Conservation (phyloP, 345 rosid species). For the Geranium rotundifolium region DNA sequence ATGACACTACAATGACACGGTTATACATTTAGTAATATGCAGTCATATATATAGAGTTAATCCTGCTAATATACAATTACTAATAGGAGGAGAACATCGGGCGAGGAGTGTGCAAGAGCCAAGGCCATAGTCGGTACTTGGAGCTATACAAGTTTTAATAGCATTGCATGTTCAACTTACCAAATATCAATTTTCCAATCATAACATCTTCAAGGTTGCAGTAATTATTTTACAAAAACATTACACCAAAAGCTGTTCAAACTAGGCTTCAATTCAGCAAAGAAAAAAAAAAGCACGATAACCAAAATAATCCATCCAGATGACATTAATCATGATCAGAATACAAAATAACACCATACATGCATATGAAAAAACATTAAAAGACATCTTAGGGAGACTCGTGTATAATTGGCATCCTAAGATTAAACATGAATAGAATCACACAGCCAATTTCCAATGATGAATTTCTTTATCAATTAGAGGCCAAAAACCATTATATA, state of each 20-base stretch:
- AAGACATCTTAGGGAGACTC: background rate
- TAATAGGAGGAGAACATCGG: background rate
- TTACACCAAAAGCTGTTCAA: no score
- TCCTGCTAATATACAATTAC: no score
- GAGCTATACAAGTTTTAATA: no score
- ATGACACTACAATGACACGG: no score
- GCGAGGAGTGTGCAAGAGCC: background rate
- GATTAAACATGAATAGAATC: background rate
- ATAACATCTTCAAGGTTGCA: background rate
- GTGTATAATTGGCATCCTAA: background rate
- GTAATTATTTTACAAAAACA: no score
- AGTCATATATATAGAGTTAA: background rate
- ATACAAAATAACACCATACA: background rate
- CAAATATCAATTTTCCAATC: background rate
- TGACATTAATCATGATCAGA: background rate
- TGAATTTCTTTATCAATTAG: background rate
- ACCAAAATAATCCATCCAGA: background rate
- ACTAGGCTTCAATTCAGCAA: background rate
- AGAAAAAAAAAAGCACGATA: background rate
- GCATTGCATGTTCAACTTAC: no score
- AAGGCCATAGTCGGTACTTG: background rate
- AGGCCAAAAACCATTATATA: background rate
- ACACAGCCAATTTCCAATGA: background rate
- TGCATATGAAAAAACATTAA: background rate
- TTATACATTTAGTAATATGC: background rate